A percentile compares a stretch with the other conserved stretches of the same genome.
Conservation (phyloP, 106 monocot species). For the Acorus gramineus region DNA sequence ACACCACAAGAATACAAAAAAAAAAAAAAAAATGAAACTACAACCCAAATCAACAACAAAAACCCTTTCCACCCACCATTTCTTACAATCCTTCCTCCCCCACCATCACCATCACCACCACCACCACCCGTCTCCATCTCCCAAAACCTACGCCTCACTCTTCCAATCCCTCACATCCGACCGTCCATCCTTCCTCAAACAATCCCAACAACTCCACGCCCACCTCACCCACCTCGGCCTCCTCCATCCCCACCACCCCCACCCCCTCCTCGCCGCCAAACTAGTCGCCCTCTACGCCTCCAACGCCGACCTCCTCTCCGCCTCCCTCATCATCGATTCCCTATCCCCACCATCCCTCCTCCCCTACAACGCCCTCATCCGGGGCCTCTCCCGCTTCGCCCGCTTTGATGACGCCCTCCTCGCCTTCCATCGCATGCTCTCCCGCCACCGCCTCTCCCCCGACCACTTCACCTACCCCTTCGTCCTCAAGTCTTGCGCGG, state of each 20-base stretch:
- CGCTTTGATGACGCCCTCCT: constrained; percentile 13
- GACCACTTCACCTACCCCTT: constrained; percentile 72
- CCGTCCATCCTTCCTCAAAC: too few relatives aligned
- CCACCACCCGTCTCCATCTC: too few relatives aligned
- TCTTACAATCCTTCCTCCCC: too few relatives aligned
- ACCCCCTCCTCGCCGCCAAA: constrained; percentile 6
- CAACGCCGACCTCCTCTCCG: constrained; percentile 21
- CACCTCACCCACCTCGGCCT: constrained; percentile 26
- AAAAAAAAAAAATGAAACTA: too few relatives aligned
- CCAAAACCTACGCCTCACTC: too few relatives aligned
- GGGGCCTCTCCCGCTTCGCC: constrained; percentile 25
- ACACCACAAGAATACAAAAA: too few relatives aligned
- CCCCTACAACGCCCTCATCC: constrained; percentile 37
- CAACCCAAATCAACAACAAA: too few relatives aligned
- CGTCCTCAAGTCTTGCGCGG: constrained; percentile 41
- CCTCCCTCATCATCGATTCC: constrained; percentile 7
- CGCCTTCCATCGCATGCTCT: constrained; percentile 21
- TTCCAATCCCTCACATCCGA: too few relatives aligned
- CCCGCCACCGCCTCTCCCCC: constrained; percentile 9
- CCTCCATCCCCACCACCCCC: constrained; percentile 1
- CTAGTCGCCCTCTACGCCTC: constrained; percentile 22
- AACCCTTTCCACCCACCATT: too few relatives aligned
- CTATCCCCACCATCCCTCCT: constrained; percentile 10
- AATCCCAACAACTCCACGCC: too few relatives aligned
- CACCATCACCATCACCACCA: too few relatives aligned